Evolutionary conservation across 805 yeast species (phyloP).

Genomic region (Tetrapisispora taiwanensis): DNA sequence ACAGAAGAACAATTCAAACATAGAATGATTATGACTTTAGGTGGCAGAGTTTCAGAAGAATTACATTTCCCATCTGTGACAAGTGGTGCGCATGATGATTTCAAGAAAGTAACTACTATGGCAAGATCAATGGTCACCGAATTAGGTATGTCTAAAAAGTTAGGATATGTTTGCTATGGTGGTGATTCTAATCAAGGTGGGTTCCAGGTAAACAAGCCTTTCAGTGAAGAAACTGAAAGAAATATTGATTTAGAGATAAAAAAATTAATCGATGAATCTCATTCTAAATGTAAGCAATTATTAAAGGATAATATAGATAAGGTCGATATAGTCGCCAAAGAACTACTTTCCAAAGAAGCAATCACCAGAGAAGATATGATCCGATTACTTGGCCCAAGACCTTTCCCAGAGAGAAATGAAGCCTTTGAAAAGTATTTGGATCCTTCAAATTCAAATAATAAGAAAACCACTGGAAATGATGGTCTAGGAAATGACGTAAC

Average conservation of each 20-base stretch:
- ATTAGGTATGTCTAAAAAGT: constrained; percentile 80
- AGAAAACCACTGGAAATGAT: neutral
- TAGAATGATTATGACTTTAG: constrained; percentile 93
- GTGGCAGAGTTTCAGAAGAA: constrained; percentile 96
- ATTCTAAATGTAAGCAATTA: constrained; percentile 57
- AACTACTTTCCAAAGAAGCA: constrained; percentile 76
- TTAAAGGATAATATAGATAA: constrained; percentile 61
- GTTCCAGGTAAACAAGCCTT: constrained; percentile 58
- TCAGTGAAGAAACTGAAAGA: constrained; percentile 76
- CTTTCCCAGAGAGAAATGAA: constrained; percentile 81
- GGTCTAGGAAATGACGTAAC: constrained; percentile 1
- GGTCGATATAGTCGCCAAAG: constrained; percentile 80
- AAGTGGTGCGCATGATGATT: constrained; percentile 93
- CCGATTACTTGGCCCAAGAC: constrained; percentile 80
- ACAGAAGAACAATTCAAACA: constrained; percentile 71
- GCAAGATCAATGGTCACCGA: constrained; percentile 89
- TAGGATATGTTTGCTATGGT: constrained; percentile 72
- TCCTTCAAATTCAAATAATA: constrained; percentile 13
- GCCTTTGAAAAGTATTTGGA: constrained; percentile 84
- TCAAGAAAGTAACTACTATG: constrained; percentile 88
- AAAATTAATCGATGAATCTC: constrained; percentile 66
- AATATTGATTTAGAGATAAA: constrained; percentile 76
- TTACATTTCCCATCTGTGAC: constrained; percentile 85
- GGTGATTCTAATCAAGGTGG: constrained; percentile 30
- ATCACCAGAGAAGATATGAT: constrained; percentile 92